Evolutionary conservation across 352 stramenopile species (phyloP), one percentile per base, ranked within the genome.

Genomic region (Phytopythium kandeliae): DNA sequence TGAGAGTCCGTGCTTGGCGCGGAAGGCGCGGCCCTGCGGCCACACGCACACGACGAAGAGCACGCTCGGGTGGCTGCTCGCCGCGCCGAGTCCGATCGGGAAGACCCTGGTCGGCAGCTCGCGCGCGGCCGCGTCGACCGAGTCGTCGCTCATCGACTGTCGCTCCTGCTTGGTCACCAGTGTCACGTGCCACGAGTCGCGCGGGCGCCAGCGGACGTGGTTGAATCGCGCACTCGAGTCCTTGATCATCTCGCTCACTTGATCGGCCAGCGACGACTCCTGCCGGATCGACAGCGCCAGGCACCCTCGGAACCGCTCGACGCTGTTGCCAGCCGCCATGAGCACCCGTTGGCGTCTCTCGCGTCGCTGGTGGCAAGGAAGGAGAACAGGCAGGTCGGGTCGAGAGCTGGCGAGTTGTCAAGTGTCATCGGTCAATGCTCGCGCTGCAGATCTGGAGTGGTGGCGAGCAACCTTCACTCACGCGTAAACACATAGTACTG

Each of bases 21-120:
- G 69, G 43, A 78, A 85, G 2, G 49, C 49, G 26, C 84, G 72
- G 0, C 67, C 71, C 50, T 73, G 67, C 3, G 71, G 73, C 76
- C 76, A 87, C 38, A 81, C 63, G 37, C 73, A 87, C 19, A 87
- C 73, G 13, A 81, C 54, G 28, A 85, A 87, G 57, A 63, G 71
- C 13, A 85, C 62, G 35, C 8, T 26, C 16, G 53, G 34, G 24
- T 44, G 43, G 24, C 55, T 58, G 3, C 16, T 9, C 11, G 50
- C 53, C 16, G 54, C 58, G 16, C 72, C 72, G 13, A 87, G 42
- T 2, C 70, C 75, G 28, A 86, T 66, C 0, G 60, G 60, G 33
- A 79, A 79, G 41, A 71, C 66, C 1, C 68, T 63, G 2, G 54
- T 60, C 7, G 63, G 35, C 5, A 74, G 21, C 35, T 70, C 36